These are phyloP conservation scores for Cyclotella distinguenda DNA, from an alignment of 108 stramenopile genomes.

Conservation along the genomic window DNA sequence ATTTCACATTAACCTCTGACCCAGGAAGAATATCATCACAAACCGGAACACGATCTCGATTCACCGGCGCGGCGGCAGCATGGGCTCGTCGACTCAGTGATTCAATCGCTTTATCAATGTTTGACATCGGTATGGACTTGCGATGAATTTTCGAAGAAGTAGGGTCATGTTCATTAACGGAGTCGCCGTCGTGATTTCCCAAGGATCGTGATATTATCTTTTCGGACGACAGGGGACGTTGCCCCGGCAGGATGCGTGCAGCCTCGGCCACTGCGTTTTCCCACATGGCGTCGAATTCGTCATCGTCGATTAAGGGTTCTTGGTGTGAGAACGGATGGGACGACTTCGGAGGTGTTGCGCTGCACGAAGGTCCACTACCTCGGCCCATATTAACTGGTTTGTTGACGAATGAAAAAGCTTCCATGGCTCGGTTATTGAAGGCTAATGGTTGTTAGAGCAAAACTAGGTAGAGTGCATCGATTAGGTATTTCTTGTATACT, in stretches of 20 bases:
- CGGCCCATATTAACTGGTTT: too few relatives aligned
- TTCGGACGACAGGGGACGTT: not conserved
- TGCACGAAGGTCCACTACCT: too few relatives aligned
- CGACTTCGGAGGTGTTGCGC: too few relatives aligned
- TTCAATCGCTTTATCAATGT: not conserved
- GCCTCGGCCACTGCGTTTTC: conserved; percentile 19
- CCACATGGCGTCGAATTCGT: conserved; percentile 23
- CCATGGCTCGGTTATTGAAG: too few relatives aligned
- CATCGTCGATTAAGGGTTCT: conserved; percentile 3
- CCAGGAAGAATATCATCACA: too few relatives aligned
- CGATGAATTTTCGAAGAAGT: too few relatives aligned
- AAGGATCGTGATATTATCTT: not conserved
- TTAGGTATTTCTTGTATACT: too few relatives aligned
- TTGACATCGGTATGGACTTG: not conserved
- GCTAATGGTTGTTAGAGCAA: too few relatives aligned
- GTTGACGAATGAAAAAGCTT: too few relatives aligned
- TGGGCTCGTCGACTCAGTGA: not conserved
- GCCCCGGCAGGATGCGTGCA: not conserved
- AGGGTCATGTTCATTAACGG: not conserved
- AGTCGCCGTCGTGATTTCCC: not conserved
- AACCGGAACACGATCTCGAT: not conserved
- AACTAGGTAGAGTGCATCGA: too few relatives aligned
- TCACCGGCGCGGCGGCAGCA: not conserved
- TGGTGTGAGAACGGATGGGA: too few relatives aligned
- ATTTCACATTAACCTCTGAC: too few relatives aligned